Evolutionary conservation across 164 flowering plant genomes (phyloP), one percentile per base, ranked within the genome.

Genomic region (Aristolochia californica): DNA sequence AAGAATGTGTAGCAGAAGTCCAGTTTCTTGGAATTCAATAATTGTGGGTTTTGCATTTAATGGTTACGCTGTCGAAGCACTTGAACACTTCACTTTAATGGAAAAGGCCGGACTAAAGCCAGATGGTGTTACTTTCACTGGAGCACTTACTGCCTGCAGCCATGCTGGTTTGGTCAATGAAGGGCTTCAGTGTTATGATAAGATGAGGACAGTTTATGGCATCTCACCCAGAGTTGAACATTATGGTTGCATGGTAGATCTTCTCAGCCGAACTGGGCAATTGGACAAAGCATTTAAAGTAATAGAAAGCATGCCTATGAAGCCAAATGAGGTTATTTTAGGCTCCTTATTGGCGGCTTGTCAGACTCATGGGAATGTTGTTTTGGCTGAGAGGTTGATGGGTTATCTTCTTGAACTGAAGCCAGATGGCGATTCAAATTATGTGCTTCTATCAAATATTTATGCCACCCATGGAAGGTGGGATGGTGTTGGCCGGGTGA

Each of bases 381-480:
- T 18, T 43, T 44, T 55, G 44, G 65, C 65, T 14, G 65, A 62
- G 63, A 52, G 58, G 17, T 80, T 69, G 5, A 77, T 78, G 17
- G 67, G 60, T 58, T 71, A 78, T 47, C 68, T 78, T 5, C 59
- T 73, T 20, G 26, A 54, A 25, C 52, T 72, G 45, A 79, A 80
- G 52, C 68, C 75, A 0, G 61, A 68, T 23, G 72, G 70, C 57
- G 75, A 73, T 28, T 82, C 80, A 9, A 71, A 78, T 68, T 77
- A 80, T 48, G 66, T 76, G 51, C 55, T 81, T 45, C 60, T 83
- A 34, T 79, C 83, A 0, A 73, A 75, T 61, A 73, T 83, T 0
- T 80, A 83, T 69, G 80, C 76, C 14, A 58, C 55, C 9, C 70
- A 59, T 21, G 76, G 66, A 45, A 75, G 74, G 58, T 83, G 86